phyloP scores from a whole-genome alignment of 768 basidiomycete species.

The Pleurotus giganteus region DNA sequence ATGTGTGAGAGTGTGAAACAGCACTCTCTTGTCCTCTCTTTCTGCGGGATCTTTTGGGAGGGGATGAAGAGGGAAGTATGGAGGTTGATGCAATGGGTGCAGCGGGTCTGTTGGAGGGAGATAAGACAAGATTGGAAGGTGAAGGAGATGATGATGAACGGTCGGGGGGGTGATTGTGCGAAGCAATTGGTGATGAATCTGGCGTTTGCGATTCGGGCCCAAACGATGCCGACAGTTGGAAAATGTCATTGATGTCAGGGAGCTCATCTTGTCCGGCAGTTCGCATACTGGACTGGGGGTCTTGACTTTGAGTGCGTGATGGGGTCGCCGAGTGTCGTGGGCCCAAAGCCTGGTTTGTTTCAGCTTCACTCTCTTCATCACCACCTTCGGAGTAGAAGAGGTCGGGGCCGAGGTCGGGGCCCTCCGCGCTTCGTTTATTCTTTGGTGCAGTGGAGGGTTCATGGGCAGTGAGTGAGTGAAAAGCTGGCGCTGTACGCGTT shows the following conservation, averaged over 20 bases:
- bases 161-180: constrained; percentile 36
- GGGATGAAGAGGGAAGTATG: constrained; percentile 23
- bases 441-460: constrained; percentile 33
- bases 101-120: constrained; percentile 34
- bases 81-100: constrained; percentile 57
- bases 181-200: constrained; percentile 48
- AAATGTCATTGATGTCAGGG: constrained; percentile 72
- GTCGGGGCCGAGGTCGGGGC: constrained; percentile 51
- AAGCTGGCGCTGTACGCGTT: constrained; percentile 73
- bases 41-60: constrained; percentile 26
- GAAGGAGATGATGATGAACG: constrained; percentile 19
- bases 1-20: constrained; percentile 50
- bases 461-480: constrained; percentile 72
- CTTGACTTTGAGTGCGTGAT: constrained; percentile 28
- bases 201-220: constrained; percentile 51
- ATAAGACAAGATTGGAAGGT: constrained; percentile 27
- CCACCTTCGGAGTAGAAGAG: constrained; percentile 42
- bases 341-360: constrained; percentile 27
- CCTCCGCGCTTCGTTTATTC: constrained; percentile 28
- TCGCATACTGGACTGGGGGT: constrained; percentile 39
- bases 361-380: constrained; percentile 41
- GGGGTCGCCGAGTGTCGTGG: constrained; percentile 22
- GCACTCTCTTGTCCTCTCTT: background rate
- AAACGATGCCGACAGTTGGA: constrained; percentile 69
- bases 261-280: constrained; percentile 57